Conservation (phyloP, 768 basidiomycete genomes). For the Russula griseocarnosa region DNA sequence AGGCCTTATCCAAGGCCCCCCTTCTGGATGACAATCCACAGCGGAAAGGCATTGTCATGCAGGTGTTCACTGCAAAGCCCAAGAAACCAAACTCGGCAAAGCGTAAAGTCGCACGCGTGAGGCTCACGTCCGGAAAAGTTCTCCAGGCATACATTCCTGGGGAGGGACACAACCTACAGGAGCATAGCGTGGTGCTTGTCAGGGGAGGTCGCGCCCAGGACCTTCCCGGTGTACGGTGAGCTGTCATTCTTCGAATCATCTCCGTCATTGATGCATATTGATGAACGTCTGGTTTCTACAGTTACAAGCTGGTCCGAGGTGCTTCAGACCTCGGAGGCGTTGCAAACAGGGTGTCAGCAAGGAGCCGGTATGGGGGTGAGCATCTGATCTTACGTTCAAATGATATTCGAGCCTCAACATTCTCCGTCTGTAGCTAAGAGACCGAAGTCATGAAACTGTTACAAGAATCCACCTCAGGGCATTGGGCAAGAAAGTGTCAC, state of each 20-base stretch:
- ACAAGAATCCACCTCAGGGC: slow-evolving; percentile 6
- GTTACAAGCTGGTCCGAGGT: slow-evolving; percentile 94
- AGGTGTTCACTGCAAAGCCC: slow-evolving; percentile 75
- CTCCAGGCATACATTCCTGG: slow-evolving; percentile 94
- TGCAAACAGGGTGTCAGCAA: slow-evolving; percentile 68
- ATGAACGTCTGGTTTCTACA: slow-evolving; percentile 34
- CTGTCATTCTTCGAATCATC: slow-evolving; percentile 14
- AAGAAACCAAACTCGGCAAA: slow-evolving; percentile 99
- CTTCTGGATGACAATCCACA: slow-evolving; percentile 77
- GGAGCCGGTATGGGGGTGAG: slow-evolving; percentile 92
- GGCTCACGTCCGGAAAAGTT: slow-evolving; percentile 83
- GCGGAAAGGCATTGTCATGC: slow-evolving; percentile 86
- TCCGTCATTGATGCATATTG: neutral
- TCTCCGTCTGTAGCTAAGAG: slow-evolving; percentile 12
- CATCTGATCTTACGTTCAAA: slow-evolving; percentile 9
- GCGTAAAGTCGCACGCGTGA: slow-evolving; percentile 93
- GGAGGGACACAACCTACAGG: slow-evolving; percentile 97
- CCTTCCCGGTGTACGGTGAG: slow-evolving; percentile 93
- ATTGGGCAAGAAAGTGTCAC: neutral
- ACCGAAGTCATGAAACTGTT: slow-evolving; percentile 16
- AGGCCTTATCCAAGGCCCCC: slow-evolving; percentile 61
- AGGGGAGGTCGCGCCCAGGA: slow-evolving; percentile 95
- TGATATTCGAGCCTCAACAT: neutral
- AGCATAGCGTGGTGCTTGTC: slow-evolving; percentile 94
- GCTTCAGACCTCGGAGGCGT: slow-evolving; percentile 90